Conservation (phyloP, 129 eudicot genomes). For the Flaveria brownii region DNA sequence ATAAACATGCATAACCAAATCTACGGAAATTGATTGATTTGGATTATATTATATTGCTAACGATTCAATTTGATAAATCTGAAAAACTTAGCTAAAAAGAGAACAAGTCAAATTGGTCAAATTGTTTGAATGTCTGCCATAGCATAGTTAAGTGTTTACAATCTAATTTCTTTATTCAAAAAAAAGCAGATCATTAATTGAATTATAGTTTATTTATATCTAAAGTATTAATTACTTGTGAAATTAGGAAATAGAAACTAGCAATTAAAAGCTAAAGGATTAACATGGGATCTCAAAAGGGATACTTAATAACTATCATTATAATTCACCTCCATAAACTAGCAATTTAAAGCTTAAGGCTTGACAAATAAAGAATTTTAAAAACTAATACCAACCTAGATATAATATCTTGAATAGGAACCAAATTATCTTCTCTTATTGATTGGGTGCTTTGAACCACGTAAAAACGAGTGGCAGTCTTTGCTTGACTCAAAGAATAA, state of each 20-base stretch:
- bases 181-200: not conserved
- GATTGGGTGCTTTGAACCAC: conserved; percentile 50
- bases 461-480: conserved; percentile 61
- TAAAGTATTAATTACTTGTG: not conserved
- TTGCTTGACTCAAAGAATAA: conserved; percentile 58
- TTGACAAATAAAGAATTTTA: conserved; percentile 13
- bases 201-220: not conserved
- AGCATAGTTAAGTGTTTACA: not conserved
- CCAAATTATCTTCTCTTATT: conserved; percentile 35
- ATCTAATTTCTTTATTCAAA: not conserved
- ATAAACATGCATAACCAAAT: not conserved
- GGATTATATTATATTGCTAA: not conserved
- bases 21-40: not conserved
- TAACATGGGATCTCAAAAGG: not conserved
- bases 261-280: too few relatives aligned
- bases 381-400: conserved; percentile 47
- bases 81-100: too few relatives aligned
- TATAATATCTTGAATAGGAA: conserved; percentile 58
- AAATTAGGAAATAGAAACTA: not conserved
- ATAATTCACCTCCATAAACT: not conserved
- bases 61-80: not conserved
- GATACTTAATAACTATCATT: not conserved
- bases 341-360: not conserved
- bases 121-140: not conserved
- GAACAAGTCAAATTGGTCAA: not conserved